Percentiles rank a stretch among this genome's conserved stretches.
phyloP scores from a whole-genome alignment of 2,329 filamentous ascomycete species.

The Talaromyces sp. region DNA sequence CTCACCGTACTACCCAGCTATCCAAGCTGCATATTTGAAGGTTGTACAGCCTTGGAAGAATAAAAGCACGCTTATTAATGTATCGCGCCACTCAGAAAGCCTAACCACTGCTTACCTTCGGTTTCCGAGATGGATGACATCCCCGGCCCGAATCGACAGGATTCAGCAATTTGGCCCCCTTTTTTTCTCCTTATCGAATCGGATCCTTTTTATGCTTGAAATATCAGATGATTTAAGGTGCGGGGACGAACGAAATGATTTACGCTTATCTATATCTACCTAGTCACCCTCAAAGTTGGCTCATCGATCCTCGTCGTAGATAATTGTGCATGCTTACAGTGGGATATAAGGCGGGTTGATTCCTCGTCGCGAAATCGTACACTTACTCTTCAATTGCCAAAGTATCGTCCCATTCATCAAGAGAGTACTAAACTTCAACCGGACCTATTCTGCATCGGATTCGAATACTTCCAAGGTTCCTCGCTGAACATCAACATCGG shows the following conservation, averaged over 20 bases:
- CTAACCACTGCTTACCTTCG: neutral
- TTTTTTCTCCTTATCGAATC: neutral
- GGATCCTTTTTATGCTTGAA: neutral
- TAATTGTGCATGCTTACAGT: neutral
- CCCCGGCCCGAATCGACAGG: neutral
- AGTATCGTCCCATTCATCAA: neutral
- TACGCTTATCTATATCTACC: neutral
- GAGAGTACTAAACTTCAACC: neutral
- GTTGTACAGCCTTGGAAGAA: neutral
- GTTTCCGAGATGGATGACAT: slow-evolving; percentile 4
- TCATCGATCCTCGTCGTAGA: neutral
- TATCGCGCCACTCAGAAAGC: neutral
- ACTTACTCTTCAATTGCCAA: too few species aligned
- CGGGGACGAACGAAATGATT: neutral
- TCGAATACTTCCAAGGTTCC: too few species aligned
- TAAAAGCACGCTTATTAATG: neutral
- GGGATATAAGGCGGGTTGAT: neutral
- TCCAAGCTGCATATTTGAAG: neutral
- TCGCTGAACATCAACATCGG: neutral
- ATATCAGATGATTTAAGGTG: neutral
- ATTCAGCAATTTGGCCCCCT: neutral
- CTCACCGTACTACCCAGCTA: neutral
- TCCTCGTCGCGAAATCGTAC: neutral
- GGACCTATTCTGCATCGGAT: neutral
- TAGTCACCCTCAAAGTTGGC: neutral